A percentile compares a stretch with the other conserved stretches of the same genome.
Evolutionary conservation across 2,329 filamentous ascomycete species (phyloP).

Genomic region (Pseudocercospora eumusae): DNA sequence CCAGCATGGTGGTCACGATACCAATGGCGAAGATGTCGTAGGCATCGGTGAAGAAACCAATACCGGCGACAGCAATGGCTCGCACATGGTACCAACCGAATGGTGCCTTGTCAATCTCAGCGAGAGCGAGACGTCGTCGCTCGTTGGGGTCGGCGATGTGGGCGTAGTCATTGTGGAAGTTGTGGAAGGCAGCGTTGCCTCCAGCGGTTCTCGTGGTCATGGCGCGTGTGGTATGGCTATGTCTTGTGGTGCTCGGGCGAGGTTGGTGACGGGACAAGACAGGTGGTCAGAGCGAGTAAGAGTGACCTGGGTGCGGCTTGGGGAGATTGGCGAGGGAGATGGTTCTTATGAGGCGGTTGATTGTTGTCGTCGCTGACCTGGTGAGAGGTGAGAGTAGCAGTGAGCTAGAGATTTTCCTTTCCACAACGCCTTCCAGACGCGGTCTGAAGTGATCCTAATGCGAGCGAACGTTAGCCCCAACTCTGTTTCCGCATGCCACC

Average conservation of each 20-base stretch:
- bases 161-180: constrained; percentile 74
- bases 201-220: constrained; percentile 44
- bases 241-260: constrained; percentile 8
- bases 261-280: constrained; percentile 11
- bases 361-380: background rate
- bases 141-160: constrained; percentile 71
- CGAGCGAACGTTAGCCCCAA: constrained; percentile 6
- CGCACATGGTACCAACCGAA: constrained; percentile 85
- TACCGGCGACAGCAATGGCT: constrained; percentile 74
- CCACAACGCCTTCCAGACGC: constrained; percentile 10
- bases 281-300: too few relatives aligned
- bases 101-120: constrained; percentile 77
- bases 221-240: background rate
- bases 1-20: constrained; percentile 72
- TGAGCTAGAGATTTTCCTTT: constrained; percentile 3
- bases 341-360: constrained; percentile 17
- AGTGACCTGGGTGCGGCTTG: constrained; percentile 19
- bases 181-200: constrained; percentile 71
- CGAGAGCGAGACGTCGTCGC: constrained; percentile 74
- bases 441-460: constrained; percentile 2
- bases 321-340: constrained; percentile 10
- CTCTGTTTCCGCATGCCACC: background rate
- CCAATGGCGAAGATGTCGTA: constrained; percentile 77
- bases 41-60: constrained; percentile 86
- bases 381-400: too few relatives aligned